Evolutionary conservation across 2,329 filamentous ascomycete genomes (phyloP).

Genomic region (Hypocrella siamensis): DNA sequence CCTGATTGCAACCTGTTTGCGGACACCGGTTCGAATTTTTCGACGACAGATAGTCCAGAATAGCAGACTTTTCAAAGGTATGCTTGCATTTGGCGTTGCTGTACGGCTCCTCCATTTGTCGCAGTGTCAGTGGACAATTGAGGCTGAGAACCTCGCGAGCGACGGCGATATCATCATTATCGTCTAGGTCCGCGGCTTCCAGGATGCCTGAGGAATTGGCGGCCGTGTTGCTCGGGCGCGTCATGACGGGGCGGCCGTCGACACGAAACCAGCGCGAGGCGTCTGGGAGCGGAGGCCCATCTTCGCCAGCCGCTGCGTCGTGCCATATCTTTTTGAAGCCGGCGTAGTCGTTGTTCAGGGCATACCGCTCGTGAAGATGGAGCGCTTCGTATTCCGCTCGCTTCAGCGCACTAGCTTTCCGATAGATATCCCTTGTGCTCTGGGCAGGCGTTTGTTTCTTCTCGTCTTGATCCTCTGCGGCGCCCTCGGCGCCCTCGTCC

Average conservation of each 20-base stretch:
- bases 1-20: conserved; percentile 45
- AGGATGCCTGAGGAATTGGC: conserved; percentile 1
- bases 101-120: conserved; percentile 48
- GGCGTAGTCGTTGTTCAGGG: conserved; percentile 40
- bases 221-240: conserved; percentile 5
- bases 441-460: conserved; percentile 8
- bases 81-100: conserved; percentile 55
- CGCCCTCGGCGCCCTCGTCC: conserved; percentile 1
- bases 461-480: conserved; percentile 11
- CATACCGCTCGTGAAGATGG: conserved; percentile 32
- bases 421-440: conserved; percentile 17
- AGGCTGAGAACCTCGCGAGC: conserved; percentile 47
- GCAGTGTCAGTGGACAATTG: conserved; percentile 54
- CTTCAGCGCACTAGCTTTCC: conserved; percentile 19
- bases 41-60: conserved; percentile 38
- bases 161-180: conserved; percentile 55
- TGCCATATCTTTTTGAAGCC: conserved; percentile 44
- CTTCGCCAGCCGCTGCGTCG: conserved; percentile 31
- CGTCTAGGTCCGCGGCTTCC: conserved; percentile 26
- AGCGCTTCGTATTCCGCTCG: conserved; percentile 25
- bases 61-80: conserved; percentile 51
- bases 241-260: conserved; percentile 26
- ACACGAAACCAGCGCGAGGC: conserved; percentile 37
- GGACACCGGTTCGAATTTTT: conserved; percentile 39
- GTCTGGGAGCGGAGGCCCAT: conserved; percentile 35